Percentiles rank a stretch among this genome's conserved stretches.
Evolutionary conservation across 2,329 filamentous ascomycete genomes (phyloP).

Genomic region (Colletotrichum cereale): DNA sequence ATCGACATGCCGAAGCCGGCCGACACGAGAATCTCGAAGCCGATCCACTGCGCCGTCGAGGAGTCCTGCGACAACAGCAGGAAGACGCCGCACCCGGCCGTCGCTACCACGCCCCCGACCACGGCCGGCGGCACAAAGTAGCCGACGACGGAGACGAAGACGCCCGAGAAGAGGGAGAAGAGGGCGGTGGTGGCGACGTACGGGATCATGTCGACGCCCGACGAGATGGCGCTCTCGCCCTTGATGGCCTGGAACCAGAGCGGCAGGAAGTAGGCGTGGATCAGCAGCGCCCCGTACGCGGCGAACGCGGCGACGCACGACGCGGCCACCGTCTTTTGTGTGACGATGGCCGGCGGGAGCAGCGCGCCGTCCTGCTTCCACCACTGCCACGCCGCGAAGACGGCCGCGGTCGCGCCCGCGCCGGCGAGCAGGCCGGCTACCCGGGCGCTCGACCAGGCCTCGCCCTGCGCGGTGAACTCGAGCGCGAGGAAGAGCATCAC

Average conservation of each 20-base stretch:
- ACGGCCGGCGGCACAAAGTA: constrained; percentile 50
- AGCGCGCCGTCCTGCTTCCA: constrained; percentile 57
- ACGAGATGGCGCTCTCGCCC: constrained; percentile 47
- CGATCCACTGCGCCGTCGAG: constrained; percentile 55
- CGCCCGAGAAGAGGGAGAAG: constrained; percentile 50
- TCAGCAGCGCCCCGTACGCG: constrained; percentile 56
- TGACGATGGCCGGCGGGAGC: constrained; percentile 58
- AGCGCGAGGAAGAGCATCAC: constrained; percentile 62
- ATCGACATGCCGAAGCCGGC: constrained; percentile 54
- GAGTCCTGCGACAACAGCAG: constrained; percentile 51
- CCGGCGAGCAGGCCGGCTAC: constrained; percentile 56
- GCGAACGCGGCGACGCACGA: constrained; percentile 56
- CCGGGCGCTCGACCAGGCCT: constrained; percentile 57
- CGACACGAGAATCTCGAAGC: constrained; percentile 60
- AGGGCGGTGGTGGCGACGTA: constrained; percentile 48
- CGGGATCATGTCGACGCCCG: constrained; percentile 51
- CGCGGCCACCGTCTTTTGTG: constrained; percentile 56
- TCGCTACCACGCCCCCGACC: constrained; percentile 49
- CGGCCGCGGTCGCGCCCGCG: constrained; percentile 42
- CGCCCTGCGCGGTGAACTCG: constrained; percentile 59
- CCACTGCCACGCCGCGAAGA: constrained; percentile 58
- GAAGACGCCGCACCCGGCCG: constrained; percentile 52
- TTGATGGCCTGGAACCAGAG: constrained; percentile 54
- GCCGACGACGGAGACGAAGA: constrained; percentile 56
- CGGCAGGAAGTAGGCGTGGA: constrained; percentile 61